Conservation (phyloP, 106 monocot species). For the Dendrobium chrysotoxum region DNA sequence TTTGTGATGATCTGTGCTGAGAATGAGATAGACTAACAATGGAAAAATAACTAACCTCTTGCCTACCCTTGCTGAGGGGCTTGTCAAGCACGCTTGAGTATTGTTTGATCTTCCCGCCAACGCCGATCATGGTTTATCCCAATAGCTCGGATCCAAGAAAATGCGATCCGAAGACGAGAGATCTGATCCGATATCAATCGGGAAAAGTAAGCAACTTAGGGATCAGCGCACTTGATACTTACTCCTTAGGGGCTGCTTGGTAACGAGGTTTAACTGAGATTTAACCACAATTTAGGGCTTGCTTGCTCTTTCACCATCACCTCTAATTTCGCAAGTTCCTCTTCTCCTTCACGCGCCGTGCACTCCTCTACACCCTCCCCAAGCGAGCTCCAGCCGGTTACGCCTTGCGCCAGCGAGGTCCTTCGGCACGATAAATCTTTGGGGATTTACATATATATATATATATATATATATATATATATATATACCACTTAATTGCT, state of each 20-base stretch:
- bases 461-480: too few species aligned
- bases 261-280: too few species aligned
- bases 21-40: not conserved
- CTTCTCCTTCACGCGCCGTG: too few species aligned
- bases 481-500: too few species aligned
- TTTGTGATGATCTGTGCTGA: not conserved
- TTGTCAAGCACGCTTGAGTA: slow-evolving; percentile 85
- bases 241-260: not conserved
- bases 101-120: slow-evolving; percentile 2
- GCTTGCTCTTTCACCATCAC: too few species aligned
- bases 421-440: too few species aligned
- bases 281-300: too few species aligned
- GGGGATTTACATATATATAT: too few species aligned
- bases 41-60: slow-evolving; percentile 45
- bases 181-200: not conserved
- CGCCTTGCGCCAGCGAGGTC: too few species aligned
- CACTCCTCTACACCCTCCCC: too few species aligned
- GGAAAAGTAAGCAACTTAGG: not conserved
- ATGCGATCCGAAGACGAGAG: not conserved
- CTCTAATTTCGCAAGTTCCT: too few species aligned
- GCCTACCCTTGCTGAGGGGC: slow-evolving; percentile 81
- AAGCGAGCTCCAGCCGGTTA: too few species aligned
- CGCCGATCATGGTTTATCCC: slow-evolving; percentile 5
- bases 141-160: not conserved
- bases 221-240: not conserved